phyloP scores from a whole-genome alignment of 495 filamentous ascomycete genomes.

The Penicillium crystallinum region DNA sequence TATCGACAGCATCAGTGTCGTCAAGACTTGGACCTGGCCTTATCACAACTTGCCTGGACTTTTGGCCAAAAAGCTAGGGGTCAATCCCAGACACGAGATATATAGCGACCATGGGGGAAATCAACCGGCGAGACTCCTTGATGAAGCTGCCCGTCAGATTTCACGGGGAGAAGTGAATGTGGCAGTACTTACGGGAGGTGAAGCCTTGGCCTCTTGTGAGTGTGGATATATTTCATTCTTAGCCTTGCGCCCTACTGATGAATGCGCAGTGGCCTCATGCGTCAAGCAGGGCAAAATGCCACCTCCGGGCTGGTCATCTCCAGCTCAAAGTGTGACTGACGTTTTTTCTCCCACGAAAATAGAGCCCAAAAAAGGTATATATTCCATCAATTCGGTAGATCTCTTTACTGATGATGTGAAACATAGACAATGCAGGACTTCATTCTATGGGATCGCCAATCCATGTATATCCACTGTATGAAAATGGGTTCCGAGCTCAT shows the following conservation, averaged over 20 bases:
- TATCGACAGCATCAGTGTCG: conserved; percentile 51
- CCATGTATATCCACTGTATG: conserved; percentile 52
- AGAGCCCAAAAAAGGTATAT: conserved; percentile 4
- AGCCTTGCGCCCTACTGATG: not conserved
- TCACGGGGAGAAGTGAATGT: conserved; percentile 41
- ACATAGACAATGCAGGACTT: conserved; percentile 30
- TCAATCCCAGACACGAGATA: conserved; percentile 32
- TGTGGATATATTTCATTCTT: not conserved
- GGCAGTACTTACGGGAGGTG: conserved; percentile 50
- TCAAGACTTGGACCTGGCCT: conserved; percentile 55
- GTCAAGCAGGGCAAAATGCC: conserved; percentile 35
- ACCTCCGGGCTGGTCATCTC: conserved; percentile 43
- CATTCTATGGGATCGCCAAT: conserved; percentile 48
- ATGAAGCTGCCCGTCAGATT: conserved; percentile 50
- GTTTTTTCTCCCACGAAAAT: conserved; percentile 11
- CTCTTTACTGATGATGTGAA: not conserved
- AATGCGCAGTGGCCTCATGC: conserved; percentile 25
- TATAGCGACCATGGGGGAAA: conserved; percentile 52
- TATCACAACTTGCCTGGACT: conserved; percentile 48
- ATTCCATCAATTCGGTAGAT: not conserved
- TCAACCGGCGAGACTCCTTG: conserved; percentile 48
- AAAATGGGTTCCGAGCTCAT: conserved; percentile 48
- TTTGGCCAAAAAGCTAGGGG: conserved; percentile 34
- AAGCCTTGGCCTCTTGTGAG: conserved; percentile 51
- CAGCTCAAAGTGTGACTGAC: conserved; percentile 24